Base-by-base conservation (phyloP, 1,139 yeast genomes). In the Candida neerlandica region DNA sequence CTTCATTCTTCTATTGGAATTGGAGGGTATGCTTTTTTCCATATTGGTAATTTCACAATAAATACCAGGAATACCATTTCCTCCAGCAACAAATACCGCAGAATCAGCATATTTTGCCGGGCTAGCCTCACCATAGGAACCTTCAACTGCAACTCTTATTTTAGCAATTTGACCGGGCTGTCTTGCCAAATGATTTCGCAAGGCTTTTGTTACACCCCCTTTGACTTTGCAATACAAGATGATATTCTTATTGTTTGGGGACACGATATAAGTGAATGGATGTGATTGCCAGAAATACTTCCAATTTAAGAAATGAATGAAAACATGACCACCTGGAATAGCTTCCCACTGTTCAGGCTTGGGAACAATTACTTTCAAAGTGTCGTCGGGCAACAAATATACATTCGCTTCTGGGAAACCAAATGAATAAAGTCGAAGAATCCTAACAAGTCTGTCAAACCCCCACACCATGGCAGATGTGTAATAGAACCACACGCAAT, bases 311-410 rank as follows among this genome's bases (percentile, higher is more conserved):
- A 81, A 79, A 54, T 78, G 73, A 33, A 81, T 66, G 50, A 75
- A 81, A 0, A 80, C 83, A 58, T 79, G 82, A 2, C 81, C 79
- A 33, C 84, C 85, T 11, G 82, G 80, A 44, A 65, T 58, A 1
- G 76, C 60, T 29, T 66, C 62, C 81, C 81, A 78, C 52, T 65
- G 57, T 1, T 54, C 56, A 14, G 81, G 78, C 45, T 64, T 73
- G 1, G 78, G 76, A 1, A 77, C 67, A 4, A 64, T 57, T 1
- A 79, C 69, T 56, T 71, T 70, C 27, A 78, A 64, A 2, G 78
- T 73, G 52, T 76, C 80, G 41, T 67, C 71, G 1, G 70, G 63
- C 34, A 80, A 62, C 46, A 81, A 66, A 43, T 71, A 66, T n/a
- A 84, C 74, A 15, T 70, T 66, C 0, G 89, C 86, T 2, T 66